These are phyloP conservation scores for Beauveria caledonica DNA, from an alignment of 2,329 filamentous ascomycete genomes.

Conservation along the genomic window DNA sequence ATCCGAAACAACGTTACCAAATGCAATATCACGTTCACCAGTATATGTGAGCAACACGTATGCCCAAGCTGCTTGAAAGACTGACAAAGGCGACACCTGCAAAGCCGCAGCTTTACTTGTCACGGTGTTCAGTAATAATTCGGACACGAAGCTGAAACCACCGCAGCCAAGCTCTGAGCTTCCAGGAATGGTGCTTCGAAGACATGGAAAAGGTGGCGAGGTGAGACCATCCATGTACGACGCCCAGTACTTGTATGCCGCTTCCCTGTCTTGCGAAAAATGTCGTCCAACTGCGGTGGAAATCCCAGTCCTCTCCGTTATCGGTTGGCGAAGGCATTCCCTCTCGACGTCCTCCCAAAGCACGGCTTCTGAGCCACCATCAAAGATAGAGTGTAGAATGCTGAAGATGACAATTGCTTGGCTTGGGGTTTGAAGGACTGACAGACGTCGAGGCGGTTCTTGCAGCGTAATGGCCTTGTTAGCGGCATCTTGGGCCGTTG, in stretches of 20 bases:
- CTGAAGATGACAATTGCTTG: background rate
- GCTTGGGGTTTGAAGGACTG: background rate
- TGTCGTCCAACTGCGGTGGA: background rate
- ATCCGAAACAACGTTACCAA: constrained; percentile 2
- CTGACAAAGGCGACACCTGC: background rate
- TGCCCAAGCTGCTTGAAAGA: constrained; percentile 3
- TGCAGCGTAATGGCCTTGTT: background rate
- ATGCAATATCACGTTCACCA: background rate
- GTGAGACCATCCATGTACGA: background rate
- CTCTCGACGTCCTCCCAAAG: constrained; percentile 1
- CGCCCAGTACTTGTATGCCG: background rate
- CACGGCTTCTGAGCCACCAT: background rate
- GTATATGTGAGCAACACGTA: background rate
- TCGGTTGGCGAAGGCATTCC: background rate
- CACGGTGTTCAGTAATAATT: background rate
- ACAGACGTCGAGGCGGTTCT: background rate
- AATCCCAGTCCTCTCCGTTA: background rate
- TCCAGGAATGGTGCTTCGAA: background rate
- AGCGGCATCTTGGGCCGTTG: background rate
- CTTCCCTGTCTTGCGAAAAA: background rate
- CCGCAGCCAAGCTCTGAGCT: background rate
- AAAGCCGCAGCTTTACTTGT: background rate
- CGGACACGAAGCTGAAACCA: background rate
- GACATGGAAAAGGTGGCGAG: background rate
- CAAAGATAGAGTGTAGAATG: background rate